phyloP scores from a whole-genome alignment of 441 rosid species.

The Bruguiera hainesii region DNA sequence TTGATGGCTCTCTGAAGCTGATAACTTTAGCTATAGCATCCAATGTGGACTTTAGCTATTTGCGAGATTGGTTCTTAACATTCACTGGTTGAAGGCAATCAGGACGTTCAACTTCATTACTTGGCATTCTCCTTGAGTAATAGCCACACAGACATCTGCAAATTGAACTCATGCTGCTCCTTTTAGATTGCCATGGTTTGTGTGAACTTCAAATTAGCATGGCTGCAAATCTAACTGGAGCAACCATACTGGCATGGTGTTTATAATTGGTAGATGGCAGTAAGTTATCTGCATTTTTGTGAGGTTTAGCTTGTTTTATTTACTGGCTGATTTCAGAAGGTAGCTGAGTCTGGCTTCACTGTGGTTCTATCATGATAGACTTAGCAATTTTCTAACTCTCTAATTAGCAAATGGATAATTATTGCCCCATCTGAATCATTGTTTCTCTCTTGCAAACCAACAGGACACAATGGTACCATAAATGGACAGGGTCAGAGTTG shows the following conservation, averaged over 20 bases:
- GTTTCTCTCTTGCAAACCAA: slow-evolving; percentile 23
- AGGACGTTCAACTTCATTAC: too few relatives aligned
- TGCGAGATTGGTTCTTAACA: too few relatives aligned
- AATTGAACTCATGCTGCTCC: too few relatives aligned
- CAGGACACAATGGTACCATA: slow-evolving; percentile 94
- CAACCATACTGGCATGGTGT: neutral
- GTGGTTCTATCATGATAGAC: neutral
- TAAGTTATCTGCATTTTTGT: neutral
- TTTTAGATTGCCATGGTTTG: neutral
- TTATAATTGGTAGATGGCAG: neutral
- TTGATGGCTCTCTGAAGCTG: too few relatives aligned
- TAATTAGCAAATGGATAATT: slow-evolving; percentile 1
- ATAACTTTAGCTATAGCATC: too few relatives aligned
- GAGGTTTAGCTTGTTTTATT: slow-evolving; percentile 8
- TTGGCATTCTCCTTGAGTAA: neutral
- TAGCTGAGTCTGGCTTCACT: slow-evolving; percentile 3
- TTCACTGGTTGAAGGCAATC: too few relatives aligned
- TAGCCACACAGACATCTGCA: too few relatives aligned
- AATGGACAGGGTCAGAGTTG: slow-evolving; percentile 93
- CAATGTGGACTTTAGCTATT: too few relatives aligned
- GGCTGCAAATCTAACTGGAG: neutral
- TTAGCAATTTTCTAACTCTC: slow-evolving; percentile 10
- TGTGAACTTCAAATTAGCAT: neutral
- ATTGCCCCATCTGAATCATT: neutral
- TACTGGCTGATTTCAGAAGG: neutral